Base-by-base conservation (phyloP, 352 stramenopile genomes). In the Globisporangium nunn region DNA sequence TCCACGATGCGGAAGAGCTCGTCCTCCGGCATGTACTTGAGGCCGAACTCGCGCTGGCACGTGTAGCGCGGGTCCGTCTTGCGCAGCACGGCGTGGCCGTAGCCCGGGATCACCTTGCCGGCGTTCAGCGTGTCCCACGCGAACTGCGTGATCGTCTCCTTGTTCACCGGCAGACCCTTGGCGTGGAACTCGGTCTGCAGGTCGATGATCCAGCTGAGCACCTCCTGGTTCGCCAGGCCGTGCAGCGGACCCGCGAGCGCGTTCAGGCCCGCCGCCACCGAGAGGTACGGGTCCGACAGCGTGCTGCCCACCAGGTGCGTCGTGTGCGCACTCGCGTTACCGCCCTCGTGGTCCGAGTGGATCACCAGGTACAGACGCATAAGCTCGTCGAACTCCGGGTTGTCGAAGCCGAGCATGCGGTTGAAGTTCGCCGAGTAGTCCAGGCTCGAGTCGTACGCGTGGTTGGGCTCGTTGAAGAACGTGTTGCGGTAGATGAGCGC, bases 281-380 rank as follows among this genome's bases (percentile, higher is more conserved):
- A 96, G 59, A 99, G 85, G 82, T 99, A 99, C 43, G 97, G 95
- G 82, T 99, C 97, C 55, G 88, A 93, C 7, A 99, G 77, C 45
- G 97, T 99, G 40, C 82, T 97, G 67, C 97, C 97, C 4, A 99
- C 96, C 49, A 99, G 76, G 81, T 99, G 97, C 59, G 97, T 99
- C 50, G 96, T 96, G 85, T 99, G 97, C 4, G 97, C 96, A 45
- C 88, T 98, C 54, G 97, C 97, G 77, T 99, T 99, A 63, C 96
- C 97, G 64, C 96, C 97, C 71, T 99, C 97, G 82, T 99, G 97
- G 85, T 99, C 96, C 56, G 93, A 98, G 88, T 99, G 96, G 73
- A 99, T 99, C 68, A 98, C 97, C 43, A 99, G 80, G 81, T 99
- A 99, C 52, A 99, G 82, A 64, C 97, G 90, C 97, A 99, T 99